These are phyloP conservation scores for Triticum timopheevii DNA, from an alignment of 176 grass and related monocot species.

Conservation along the genomic window DNA sequence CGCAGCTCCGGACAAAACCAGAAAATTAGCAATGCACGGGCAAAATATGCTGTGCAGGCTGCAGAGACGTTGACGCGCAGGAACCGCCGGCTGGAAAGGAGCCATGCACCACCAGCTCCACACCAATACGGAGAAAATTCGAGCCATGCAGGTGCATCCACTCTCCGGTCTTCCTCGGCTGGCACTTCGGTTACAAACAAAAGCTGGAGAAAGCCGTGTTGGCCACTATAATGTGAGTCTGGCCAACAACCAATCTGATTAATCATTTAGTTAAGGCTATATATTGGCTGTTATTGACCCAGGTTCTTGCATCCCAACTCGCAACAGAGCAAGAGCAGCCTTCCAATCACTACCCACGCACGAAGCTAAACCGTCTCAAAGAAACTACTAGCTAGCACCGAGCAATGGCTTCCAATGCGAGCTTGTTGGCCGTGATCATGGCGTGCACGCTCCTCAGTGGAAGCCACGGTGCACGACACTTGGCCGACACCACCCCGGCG, in stretches of 20 bases:
- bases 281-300: neutral
- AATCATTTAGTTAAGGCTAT: neutral
- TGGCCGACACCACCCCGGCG: neutral
- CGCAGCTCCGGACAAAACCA: too few relatives aligned
- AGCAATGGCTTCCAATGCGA: constrained; percentile 16
- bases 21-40: too few relatives aligned
- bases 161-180: neutral
- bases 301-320: neutral
- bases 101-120: too few relatives aligned
- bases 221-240: neutral
- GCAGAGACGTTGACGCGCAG: too few relatives aligned
- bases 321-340: neutral
- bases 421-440: constrained; percentile 19
- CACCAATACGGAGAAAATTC: neutral
- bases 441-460: neutral
- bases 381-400: neutral
- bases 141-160: neutral
- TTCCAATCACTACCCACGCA: neutral
- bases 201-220: neutral
- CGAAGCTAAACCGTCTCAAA: neutral
- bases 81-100: too few relatives aligned
- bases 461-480: constrained; percentile 3
- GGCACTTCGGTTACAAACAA: neutral
- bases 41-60: too few relatives aligned
- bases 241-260: neutral